These are phyloP conservation scores for Fraxinus floribunda DNA, from an alignment of 305 asterid species.

Conservation along the genomic window DNA sequence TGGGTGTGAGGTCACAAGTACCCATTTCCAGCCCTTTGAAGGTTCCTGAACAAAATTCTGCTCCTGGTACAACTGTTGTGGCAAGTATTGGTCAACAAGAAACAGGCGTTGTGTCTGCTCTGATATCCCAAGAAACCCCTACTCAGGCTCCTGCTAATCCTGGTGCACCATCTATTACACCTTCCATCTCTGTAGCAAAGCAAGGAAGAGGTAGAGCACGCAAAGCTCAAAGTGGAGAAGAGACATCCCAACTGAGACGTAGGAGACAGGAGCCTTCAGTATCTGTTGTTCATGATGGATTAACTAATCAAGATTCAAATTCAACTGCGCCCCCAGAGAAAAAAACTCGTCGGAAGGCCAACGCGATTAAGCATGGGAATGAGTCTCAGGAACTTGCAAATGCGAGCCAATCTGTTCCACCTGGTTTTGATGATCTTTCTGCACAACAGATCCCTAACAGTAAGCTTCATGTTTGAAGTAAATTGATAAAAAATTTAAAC, in stretches of 20 bases:
- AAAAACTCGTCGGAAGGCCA: slow-evolving; percentile 65
- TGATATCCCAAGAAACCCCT: slow-evolving; percentile 38
- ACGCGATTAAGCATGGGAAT: slow-evolving; percentile 39
- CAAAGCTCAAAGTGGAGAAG: slow-evolving; percentile 56
- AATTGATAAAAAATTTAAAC: slow-evolving; percentile 10
- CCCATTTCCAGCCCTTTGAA: slow-evolving; percentile 23
- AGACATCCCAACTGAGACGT: slow-evolving; percentile 66
- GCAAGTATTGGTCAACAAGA: slow-evolving; percentile 38
- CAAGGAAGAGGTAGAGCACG: slow-evolving; percentile 67
- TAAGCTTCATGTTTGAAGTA: slow-evolving; percentile 20
- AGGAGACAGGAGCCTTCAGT: slow-evolving; percentile 59
- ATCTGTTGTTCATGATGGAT: slow-evolving; percentile 42
- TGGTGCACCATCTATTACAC: slow-evolving; percentile 32
- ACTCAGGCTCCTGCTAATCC: slow-evolving; percentile 35
- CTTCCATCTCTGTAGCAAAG: slow-evolving; percentile 41
- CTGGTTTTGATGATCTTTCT: slow-evolving; percentile 33
- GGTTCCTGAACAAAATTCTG: slow-evolving; percentile 35
- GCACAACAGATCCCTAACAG: slow-evolving; percentile 31
- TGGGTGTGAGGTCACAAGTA: slow-evolving; percentile 38
- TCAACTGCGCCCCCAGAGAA: slow-evolving; percentile 54
- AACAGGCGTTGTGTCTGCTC: slow-evolving; percentile 33
- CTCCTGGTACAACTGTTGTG: slow-evolving; percentile 32
- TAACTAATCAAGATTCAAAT: slow-evolving; percentile 43
- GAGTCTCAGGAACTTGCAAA: slow-evolving; percentile 37
- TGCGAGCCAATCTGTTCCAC: slow-evolving; percentile 21